Conservation (phyloP, 352 stramenopile genomes). For the Globisporangium middletonii region DNA sequence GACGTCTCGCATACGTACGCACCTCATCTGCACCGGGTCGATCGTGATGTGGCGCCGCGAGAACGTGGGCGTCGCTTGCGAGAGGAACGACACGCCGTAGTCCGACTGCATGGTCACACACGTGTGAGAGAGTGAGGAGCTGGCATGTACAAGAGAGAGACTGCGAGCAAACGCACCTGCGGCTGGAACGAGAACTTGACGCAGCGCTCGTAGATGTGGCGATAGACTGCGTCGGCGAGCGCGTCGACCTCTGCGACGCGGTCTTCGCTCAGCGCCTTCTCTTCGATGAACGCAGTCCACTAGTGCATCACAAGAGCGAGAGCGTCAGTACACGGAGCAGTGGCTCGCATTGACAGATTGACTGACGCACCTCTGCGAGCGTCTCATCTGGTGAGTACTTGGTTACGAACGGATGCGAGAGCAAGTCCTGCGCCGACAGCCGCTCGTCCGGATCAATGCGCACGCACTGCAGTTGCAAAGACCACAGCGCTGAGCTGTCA, state of each 20-base stretch:
- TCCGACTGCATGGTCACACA: conserved; percentile 45
- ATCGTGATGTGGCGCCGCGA: conserved; percentile 58
- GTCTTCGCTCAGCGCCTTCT: conserved; percentile 54
- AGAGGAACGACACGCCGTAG: conserved; percentile 72
- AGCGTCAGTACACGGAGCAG: neutral
- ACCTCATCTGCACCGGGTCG: conserved; percentile 80
- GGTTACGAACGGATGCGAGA: conserved; percentile 66
- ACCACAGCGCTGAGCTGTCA: too few species aligned
- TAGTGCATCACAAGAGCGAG: conserved; percentile 14
- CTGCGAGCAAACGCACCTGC: conserved; percentile 33
- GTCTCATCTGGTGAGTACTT: conserved; percentile 69
- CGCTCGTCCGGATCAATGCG: conserved; percentile 57
- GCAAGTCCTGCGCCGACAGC: conserved; percentile 52
- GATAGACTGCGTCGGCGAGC: conserved; percentile 70
- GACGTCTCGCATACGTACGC: neutral
- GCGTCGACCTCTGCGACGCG: conserved; percentile 46
- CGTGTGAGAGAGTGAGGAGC: neutral
- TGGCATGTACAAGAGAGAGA: neutral
- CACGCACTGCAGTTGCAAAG: conserved; percentile 34
- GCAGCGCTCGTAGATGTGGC: conserved; percentile 69
- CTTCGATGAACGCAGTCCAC: conserved; percentile 64
- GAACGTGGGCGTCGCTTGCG: conserved; percentile 45
- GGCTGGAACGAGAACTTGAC: conserved; percentile 71
- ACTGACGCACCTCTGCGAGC: conserved; percentile 39
- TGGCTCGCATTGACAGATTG: neutral